Evolutionary conservation across 805 yeast genomes (phyloP).

Genomic region (Kodamaea jinghongensis): DNA sequence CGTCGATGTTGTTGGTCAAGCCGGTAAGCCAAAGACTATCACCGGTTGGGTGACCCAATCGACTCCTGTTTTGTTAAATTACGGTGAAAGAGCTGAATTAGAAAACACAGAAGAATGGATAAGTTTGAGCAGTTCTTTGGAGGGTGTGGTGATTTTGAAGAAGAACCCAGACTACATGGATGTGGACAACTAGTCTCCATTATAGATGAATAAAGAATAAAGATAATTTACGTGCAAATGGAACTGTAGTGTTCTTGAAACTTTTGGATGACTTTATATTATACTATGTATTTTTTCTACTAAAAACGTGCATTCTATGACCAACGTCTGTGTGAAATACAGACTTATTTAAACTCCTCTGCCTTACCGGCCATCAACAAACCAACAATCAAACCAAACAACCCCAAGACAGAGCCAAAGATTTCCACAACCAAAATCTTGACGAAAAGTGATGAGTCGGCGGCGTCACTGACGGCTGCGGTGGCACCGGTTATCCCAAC

Average conservation of each 20-base stretch:
- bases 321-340: conserved; percentile 1
- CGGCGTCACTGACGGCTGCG: conserved; percentile 98
- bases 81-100: conserved; percentile 95
- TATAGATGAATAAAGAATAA: conserved; percentile 1
- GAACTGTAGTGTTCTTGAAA: too few species aligned
- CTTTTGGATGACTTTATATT: background rate
- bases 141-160: conserved; percentile 89
- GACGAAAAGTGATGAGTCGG: conserved; percentile 91
- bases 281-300: background rate
- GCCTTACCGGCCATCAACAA: conserved; percentile 96
- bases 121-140: conserved; percentile 75
- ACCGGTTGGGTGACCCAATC: conserved; percentile 99
- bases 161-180: conserved; percentile 85
- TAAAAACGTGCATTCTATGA: background rate
- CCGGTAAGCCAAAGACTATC: conserved; percentile 97
- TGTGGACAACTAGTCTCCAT: conserved; percentile 38
- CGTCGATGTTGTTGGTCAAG: conserved; percentile 97
- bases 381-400: conserved; percentile 95
- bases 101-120: conserved; percentile 88
- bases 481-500: conserved; percentile 98
- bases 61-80: conserved; percentile 90
- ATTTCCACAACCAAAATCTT: conserved; percentile 96
- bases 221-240: background rate
- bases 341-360: conserved; percentile 64
- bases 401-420: conserved; percentile 93